Conservation (phyloP, 1,284 basidiomycete species). For the Blastosporella zonata region DNA sequence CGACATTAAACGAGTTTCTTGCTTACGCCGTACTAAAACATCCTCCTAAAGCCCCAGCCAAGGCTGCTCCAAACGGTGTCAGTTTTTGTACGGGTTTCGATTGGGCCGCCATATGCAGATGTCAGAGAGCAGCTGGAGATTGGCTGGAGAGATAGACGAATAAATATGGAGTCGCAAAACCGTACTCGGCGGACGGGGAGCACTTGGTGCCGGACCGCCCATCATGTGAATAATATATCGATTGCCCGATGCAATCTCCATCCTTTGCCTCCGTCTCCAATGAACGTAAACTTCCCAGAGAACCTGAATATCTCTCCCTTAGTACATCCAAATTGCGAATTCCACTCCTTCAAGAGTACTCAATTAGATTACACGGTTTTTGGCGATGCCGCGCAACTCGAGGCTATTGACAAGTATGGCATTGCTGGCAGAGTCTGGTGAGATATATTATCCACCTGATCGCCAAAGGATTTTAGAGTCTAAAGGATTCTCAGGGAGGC, state of each 20-base stretch:
- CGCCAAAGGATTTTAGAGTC: constrained; percentile 1
- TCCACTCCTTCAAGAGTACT: not conserved
- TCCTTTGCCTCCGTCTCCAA: not conserved
- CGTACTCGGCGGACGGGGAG: constrained; percentile 3
- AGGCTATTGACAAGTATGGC: constrained; percentile 65
- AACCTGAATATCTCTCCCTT: constrained; percentile 40
- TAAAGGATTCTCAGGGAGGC: constrained; percentile 58
- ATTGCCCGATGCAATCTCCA: not conserved
- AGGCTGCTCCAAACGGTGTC: constrained; percentile 89
- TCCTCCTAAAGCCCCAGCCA: constrained; percentile 93
- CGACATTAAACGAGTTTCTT: constrained; percentile 2
- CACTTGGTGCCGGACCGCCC: constrained; percentile 17
- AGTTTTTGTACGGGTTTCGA: constrained; percentile 62
- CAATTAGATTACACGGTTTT: constrained; percentile 30
- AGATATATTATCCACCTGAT: constrained; percentile 10
- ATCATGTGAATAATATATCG: constrained; percentile 14
- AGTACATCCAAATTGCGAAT: constrained; percentile 1
- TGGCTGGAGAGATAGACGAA: constrained; percentile 8
- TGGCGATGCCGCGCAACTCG: constrained; percentile 45
- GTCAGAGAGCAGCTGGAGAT: constrained; percentile 15
- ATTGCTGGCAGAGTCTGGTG: constrained; percentile 79
- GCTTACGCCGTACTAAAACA: constrained; percentile 92
- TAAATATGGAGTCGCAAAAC: constrained; percentile 14
- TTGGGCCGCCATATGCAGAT: constrained; percentile 45
- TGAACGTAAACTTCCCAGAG: constrained; percentile 39